These are phyloP conservation scores for Curvularia sp. DNA, from an alignment of 2,329 filamentous ascomycete species.

Conservation along the genomic window DNA sequence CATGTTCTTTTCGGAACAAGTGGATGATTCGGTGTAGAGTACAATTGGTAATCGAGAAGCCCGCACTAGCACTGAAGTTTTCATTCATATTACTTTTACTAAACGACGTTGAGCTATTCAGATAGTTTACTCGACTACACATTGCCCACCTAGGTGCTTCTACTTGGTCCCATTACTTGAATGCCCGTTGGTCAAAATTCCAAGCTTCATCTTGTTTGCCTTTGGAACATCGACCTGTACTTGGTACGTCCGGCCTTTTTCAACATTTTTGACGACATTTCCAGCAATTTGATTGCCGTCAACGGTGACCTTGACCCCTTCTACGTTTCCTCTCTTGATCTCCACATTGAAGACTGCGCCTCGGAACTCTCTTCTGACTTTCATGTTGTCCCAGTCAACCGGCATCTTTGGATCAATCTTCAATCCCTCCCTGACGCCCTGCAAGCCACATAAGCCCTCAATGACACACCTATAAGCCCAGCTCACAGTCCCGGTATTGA, in stretches of 20 bases:
- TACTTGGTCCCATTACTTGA: neutral
- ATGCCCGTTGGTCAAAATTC: slow-evolving; percentile 4
- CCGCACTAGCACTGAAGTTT: neutral
- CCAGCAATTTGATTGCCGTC: slow-evolving; percentile 52
- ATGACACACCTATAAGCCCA: slow-evolving; percentile 65
- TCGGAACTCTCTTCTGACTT: slow-evolving; percentile 58
- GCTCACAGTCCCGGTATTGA: slow-evolving; percentile 65
- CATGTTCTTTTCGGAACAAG: slow-evolving; percentile 18
- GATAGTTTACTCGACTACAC: neutral
- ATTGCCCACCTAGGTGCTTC: neutral
- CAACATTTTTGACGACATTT: slow-evolving; percentile 53
- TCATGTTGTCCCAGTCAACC: slow-evolving; percentile 57
- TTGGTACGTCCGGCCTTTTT: slow-evolving; percentile 55
- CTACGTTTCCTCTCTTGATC: slow-evolving; percentile 53
- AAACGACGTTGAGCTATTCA: neutral
- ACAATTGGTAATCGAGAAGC: neutral
- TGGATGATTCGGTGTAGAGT: no score
- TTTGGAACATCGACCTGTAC: slow-evolving; percentile 52
- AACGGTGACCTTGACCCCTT: slow-evolving; percentile 52
- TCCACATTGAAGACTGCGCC: slow-evolving; percentile 59
- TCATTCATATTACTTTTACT: neutral
- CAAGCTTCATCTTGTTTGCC: slow-evolving; percentile 7
- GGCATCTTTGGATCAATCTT: slow-evolving; percentile 60
- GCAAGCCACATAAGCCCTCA: slow-evolving; percentile 63
- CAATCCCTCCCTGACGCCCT: slow-evolving; percentile 58